Conservation (phyloP, 768 basidiomycete species). For the Boletus rubroflammeus region DNA sequence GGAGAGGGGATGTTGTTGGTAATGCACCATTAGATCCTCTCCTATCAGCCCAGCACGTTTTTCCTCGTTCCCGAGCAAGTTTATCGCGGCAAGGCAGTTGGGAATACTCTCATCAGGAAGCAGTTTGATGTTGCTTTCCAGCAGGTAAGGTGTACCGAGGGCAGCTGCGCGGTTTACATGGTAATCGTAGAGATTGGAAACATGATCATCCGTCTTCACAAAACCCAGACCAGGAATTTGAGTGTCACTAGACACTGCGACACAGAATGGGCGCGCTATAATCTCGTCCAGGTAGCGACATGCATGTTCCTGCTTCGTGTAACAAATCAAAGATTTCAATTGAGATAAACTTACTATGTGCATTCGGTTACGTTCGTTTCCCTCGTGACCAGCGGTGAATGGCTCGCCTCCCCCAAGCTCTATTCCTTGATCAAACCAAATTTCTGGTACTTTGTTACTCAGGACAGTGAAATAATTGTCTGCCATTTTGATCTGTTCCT, state of each 20-base stretch:
- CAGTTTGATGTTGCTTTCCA: constrained; percentile 51
- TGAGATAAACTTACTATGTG: constrained; percentile 49
- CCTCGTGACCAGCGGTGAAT: constrained; percentile 59
- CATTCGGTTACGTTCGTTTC: constrained; percentile 51
- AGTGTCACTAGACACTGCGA: background rate
- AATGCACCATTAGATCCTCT: constrained; percentile 32
- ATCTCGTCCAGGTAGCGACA: constrained; percentile 41
- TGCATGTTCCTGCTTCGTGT: constrained; percentile 40
- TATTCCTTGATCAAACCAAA: constrained; percentile 64
- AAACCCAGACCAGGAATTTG: background rate
- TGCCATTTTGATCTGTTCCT: constrained; percentile 58
- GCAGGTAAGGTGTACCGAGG: constrained; percentile 40
- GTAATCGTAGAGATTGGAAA: background rate
- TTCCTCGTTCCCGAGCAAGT: constrained; percentile 44
- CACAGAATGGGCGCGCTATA: background rate
- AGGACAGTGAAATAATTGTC: constrained; percentile 68
- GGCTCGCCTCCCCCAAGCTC: constrained; percentile 56
- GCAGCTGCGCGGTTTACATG: constrained; percentile 38
- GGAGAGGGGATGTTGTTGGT: constrained; percentile 45
- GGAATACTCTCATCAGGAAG: constrained; percentile 34
- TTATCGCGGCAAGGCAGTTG: constrained; percentile 25
- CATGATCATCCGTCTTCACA: constrained; percentile 3
- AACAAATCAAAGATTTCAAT: background rate
- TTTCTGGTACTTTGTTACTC: constrained; percentile 51
- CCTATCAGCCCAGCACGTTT: constrained; percentile 35